Base-by-base conservation (phyloP, 2,329 filamentous ascomycete species). In the Scedosporium apiospermum region DNA sequence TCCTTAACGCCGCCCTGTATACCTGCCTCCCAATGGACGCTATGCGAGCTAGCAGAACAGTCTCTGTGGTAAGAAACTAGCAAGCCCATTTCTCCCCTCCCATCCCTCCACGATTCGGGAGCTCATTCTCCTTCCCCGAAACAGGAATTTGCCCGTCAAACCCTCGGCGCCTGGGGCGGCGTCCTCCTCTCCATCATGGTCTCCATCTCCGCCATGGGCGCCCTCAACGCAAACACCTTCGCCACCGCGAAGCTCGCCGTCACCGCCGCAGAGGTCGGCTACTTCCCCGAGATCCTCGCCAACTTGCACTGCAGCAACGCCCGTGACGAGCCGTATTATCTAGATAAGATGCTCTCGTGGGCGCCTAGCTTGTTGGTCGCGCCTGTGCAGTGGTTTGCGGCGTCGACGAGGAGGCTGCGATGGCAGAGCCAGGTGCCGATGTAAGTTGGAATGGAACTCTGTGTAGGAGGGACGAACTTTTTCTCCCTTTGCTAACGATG, bases 171-270 rank as follows among this genome's bases (percentile, higher is more conserved):
- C 2, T 77, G 88, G 3, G 95, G 95, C 55, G 87, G 91, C 1
- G 81, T 98, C 18, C 75, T 96, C 42, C 85, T 99, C 63, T 93
- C 95, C 0, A 82, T 99, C 27, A 87, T 96, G 59, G 95, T 99
- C 58, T 89, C 88, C 61, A 91, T 90, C 44, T 96, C 90, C 61
- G 98, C 95, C 75, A 93, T 99, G 68, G 95, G 95, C 65, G 91
- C 95, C 0, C 82, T 99, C 62, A 99, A 98, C 76, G 93, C 93
- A n/a, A 91, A 90, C 1, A 92, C 91, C 0, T 99, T 99, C 71
- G 98, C 95, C 26, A 90, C 88, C 65, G 92, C 92, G 63, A 89
- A 95, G 6, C 83, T 99, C 1, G 89, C 97, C 67, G 98, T 98
- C 76, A 92, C 88, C 10, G 95, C 95, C 3, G 93, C 92, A 30